phyloP scores from a whole-genome alignment of 768 basidiomycete genomes.

The Asterophora parasitica region DNA sequence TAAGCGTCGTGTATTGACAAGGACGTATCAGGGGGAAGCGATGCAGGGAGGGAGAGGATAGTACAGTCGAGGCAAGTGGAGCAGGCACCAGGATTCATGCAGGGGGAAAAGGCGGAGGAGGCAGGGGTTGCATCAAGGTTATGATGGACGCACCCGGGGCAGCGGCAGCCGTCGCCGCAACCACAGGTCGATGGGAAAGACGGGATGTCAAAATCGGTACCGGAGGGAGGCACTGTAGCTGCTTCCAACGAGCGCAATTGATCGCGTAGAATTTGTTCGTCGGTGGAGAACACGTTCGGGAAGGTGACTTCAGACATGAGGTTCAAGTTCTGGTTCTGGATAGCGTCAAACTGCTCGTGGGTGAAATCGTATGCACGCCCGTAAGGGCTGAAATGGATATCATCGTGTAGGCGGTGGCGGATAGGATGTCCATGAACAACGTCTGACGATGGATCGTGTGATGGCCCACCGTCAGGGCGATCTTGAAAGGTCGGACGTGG shows the following conservation, averaged over 20 bases:
- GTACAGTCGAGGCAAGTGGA: conserved; percentile 59
- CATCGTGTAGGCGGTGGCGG: conserved; percentile 49
- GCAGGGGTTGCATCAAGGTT: conserved; percentile 28
- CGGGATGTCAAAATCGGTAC: conserved; percentile 18
- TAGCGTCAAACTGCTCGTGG: conserved; percentile 24
- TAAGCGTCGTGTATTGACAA: conserved; percentile 39
- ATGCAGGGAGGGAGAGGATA: conserved; percentile 44
- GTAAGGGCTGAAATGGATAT: conserved; percentile 59
- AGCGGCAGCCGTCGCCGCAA: conserved; percentile 60
- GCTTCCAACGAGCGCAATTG: conserved; percentile 27
- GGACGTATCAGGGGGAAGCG: conserved; percentile 35
- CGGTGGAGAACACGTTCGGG: conserved; percentile 15
- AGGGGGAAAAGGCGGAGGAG: conserved; percentile 34
- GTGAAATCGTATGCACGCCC: conserved; percentile 56
- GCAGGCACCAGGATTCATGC: conserved; percentile 32
- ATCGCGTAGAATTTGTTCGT: conserved; percentile 23
- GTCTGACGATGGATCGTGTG: conserved; percentile 45
- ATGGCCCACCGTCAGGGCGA: conserved; percentile 28
- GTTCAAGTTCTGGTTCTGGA: conserved; percentile 23
- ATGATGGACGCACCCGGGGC: conserved; percentile 62
- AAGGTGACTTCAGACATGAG: conserved; percentile 15
- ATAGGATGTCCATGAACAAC: conserved; percentile 34
- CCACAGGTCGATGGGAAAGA: conserved; percentile 49
- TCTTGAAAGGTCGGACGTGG: conserved; percentile 43
- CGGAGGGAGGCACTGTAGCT: conserved; percentile 27